Evolutionary conservation across 129 eudicot genomes (phyloP).

Genomic region (Pittosporum tobira): DNA sequence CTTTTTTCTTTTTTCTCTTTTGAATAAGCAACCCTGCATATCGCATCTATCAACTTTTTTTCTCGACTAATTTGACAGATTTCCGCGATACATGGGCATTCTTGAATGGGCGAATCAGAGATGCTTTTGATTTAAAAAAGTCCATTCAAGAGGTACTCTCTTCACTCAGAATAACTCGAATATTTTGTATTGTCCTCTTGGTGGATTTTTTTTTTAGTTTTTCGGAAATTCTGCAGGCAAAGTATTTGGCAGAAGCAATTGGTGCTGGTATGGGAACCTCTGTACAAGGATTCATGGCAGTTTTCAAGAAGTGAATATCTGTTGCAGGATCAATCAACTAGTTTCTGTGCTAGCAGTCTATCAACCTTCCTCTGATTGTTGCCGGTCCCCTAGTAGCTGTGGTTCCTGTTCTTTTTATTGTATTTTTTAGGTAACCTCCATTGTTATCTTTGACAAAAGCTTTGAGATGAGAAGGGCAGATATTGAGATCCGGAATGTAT

Average conservation of each 20-base stretch:
- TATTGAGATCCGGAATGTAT: too few relatives aligned
- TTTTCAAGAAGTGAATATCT: slow-evolving; percentile 25
- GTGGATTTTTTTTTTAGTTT: slow-evolving; percentile 1
- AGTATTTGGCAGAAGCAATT: slow-evolving; percentile 78
- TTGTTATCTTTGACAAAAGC: background rate
- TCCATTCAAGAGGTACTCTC: slow-evolving; percentile 68
- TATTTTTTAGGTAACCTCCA: background rate
- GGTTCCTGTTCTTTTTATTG: background rate
- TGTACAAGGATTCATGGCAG: slow-evolving; percentile 48
- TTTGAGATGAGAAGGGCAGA: background rate
- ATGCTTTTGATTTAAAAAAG: slow-evolving; percentile 87
- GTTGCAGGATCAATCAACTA: background rate
- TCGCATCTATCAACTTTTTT: too few relatives aligned
- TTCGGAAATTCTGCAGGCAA: slow-evolving; percentile 40
- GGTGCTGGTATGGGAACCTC: slow-evolving; percentile 83
- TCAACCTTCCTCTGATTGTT: background rate
- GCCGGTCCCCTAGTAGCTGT: background rate
- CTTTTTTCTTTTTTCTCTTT: too few relatives aligned
- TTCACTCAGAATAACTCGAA: background rate
- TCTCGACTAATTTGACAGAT: slow-evolving; percentile 36
- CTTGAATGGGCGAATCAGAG: slow-evolving; percentile 70
- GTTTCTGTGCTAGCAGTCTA: background rate
- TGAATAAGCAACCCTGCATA: too few relatives aligned
- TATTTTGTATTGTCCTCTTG: background rate
- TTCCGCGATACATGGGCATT: slow-evolving; percentile 82